Base-by-base conservation (phyloP, 2,329 filamentous ascomycete species). In the Sporothrix variecibatus region DNA sequence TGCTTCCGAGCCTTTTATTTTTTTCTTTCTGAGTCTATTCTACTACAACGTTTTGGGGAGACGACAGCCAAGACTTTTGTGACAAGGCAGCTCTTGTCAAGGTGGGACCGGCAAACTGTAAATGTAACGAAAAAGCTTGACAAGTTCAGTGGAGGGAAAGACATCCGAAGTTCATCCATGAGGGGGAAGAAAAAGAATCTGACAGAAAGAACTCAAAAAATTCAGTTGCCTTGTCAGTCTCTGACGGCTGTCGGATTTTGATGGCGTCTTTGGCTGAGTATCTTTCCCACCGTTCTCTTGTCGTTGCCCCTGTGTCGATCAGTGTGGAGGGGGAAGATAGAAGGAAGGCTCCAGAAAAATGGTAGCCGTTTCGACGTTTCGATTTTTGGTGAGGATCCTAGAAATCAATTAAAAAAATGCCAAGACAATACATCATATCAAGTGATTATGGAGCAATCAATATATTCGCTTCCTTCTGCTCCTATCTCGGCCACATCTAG, bases 361-460 rank as follows among this genome's bases (percentile, higher is more conserved):
- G 8, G 6, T 8, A n/a, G n/a, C n/a, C 17, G 51, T 28, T 56
- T 56, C 3, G 23, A 56, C 23, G 23, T 53, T 12, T 68, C 34
- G 38, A 28, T 46, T n/a, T 20, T 11, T 2, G 38, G 11, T 15
- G 53, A 15, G 20, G 4, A 23, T n/a, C n/a, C n/a, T n/a, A n/a
- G n/a, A n/a, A n/a, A n/a, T 28, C 43, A 26, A 53, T 38, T 3
- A 34, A 53, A 38, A 38, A 31, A 34, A 12, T 53, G 67, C 67
- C 67, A 69, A 69, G 67, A 69, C 28, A 53, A 69, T 53, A 51
- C 64, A 68, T 68, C 64, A 38, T 69, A 53, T 34, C 40, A 6
- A 65, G 60, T 15, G 60, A n/a, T 20, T 49, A 51, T 51, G 40
- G 26, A 49, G 64, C 20, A 40, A 64, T 64, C 40, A 26, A 31